phyloP scores from a whole-genome alignment of 371 early-diverging fungal genomes.

The Aphelidium insulamus region DNA sequence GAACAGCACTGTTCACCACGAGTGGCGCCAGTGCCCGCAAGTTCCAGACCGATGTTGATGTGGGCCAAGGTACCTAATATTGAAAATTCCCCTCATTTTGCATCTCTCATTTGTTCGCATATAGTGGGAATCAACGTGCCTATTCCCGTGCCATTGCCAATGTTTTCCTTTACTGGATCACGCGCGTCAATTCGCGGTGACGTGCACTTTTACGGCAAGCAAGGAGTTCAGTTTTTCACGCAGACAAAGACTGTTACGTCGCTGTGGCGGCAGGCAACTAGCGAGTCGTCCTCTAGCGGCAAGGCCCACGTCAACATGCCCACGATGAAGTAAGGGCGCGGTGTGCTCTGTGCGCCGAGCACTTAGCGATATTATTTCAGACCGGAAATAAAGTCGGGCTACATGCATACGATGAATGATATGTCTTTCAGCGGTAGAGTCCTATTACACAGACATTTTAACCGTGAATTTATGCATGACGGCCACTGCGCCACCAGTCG shows the following conservation, averaged over 20 bases:
- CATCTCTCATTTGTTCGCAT: background rate
- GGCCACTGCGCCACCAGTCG: too few species aligned
- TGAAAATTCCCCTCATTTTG: background rate
- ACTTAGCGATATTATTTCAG: too few species aligned
- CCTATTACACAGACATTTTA: too few species aligned
- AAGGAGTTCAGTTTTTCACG: constrained; percentile 70
- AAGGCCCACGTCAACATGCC: constrained; percentile 61
- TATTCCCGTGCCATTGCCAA: constrained; percentile 93
- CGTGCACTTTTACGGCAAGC: constrained; percentile 79
- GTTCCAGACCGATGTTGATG: constrained; percentile 73
- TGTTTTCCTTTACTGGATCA: constrained; percentile 91
- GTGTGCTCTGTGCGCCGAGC: background rate
- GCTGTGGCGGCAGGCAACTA: constrained; percentile 75
- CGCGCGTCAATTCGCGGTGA: constrained; percentile 84
- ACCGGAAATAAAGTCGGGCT: too few species aligned
- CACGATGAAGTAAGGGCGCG: constrained; percentile 18
- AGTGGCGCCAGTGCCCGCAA: constrained; percentile 73
- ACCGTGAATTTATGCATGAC: too few species aligned
- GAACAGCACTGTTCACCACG: constrained; percentile 83
- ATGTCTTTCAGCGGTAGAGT: too few species aligned
- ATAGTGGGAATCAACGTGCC: constrained; percentile 64
- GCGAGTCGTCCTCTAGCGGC: constrained; percentile 10
- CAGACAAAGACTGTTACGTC: constrained; percentile 84
- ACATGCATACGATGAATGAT: too few species aligned
- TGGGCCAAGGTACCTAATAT: constrained; percentile 39